phyloP scores from a whole-genome alignment of 208 protist genomes.

The Leishmania martiniquensis region DNA sequence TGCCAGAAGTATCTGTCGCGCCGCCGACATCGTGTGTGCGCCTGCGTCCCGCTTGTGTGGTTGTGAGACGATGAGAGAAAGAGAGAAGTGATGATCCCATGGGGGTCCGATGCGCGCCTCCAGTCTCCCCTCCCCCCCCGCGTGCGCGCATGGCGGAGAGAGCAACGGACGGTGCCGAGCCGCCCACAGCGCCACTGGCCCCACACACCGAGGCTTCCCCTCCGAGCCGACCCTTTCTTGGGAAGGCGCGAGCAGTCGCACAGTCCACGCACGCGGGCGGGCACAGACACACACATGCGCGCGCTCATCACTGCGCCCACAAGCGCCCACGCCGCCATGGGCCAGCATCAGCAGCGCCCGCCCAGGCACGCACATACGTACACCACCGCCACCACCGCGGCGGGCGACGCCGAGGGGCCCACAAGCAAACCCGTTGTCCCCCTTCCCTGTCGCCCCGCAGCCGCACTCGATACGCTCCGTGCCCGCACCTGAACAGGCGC shows the following conservation, averaged over 20 bases:
- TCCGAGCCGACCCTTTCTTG: slow-evolving; percentile 10
- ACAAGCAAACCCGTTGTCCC: slow-evolving; percentile 62
- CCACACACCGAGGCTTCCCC: slow-evolving; percentile 13
- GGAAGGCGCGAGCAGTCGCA: slow-evolving; percentile 20
- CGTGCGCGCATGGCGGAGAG: slow-evolving; percentile 9
- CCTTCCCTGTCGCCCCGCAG: slow-evolving; percentile 21
- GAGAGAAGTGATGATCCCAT: slow-evolving; percentile 34
- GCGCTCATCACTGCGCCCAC: slow-evolving; percentile 2
- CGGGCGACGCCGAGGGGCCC: slow-evolving; percentile 16
- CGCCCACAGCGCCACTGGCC: slow-evolving; percentile 29
- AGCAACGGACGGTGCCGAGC: slow-evolving; percentile 28
- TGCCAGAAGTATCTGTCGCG: neutral
- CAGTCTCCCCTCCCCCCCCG: slow-evolving; percentile 15
- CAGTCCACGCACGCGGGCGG: slow-evolving; percentile 20
- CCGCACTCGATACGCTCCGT: slow-evolving; percentile 16
- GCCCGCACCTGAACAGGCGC: neutral
- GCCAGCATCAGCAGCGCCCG: slow-evolving; percentile 11
- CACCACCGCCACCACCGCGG: slow-evolving; percentile 22
- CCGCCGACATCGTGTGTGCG: slow-evolving; percentile 1
- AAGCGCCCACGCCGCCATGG: slow-evolving; percentile 8
- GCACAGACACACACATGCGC: slow-evolving; percentile 7
- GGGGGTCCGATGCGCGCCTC: slow-evolving; percentile 14
- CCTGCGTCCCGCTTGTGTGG: neutral
- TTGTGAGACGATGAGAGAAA: neutral
- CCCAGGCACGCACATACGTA: slow-evolving; percentile 14